phyloP scores from a whole-genome alignment of 1,284 basidiomycete genomes.

The Heterobasidion occidentale region DNA sequence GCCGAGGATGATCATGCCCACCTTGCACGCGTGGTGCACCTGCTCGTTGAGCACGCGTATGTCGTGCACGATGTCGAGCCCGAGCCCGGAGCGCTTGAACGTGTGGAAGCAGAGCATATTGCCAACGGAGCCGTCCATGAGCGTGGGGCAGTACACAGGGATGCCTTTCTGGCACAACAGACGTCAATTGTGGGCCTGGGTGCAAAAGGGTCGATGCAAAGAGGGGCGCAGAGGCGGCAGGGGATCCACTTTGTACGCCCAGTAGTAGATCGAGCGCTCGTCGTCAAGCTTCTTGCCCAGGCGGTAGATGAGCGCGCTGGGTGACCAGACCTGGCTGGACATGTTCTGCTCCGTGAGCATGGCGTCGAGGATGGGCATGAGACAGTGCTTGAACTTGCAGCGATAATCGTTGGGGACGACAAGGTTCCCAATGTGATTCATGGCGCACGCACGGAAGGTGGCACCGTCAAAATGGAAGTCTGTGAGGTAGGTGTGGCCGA shows the following conservation, averaged over 20 bases:
- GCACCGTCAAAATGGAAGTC: too few relatives aligned
- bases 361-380: too few relatives aligned
- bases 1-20: slow-evolving; percentile 97
- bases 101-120: slow-evolving; percentile 99
- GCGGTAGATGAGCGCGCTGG: too few relatives aligned
- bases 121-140: slow-evolving; percentile 96
- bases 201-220: slow-evolving; percentile 9
- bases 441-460: too few relatives aligned
- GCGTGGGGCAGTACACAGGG: slow-evolving; percentile 96
- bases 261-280: slow-evolving; percentile 97
- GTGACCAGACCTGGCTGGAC: too few relatives aligned
- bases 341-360: too few relatives aligned
- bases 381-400: too few relatives aligned
- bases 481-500: too few relatives aligned
- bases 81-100: slow-evolving; percentile 83
- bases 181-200: slow-evolving; percentile 18
- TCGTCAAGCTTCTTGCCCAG: too few relatives aligned
- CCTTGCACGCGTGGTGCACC: slow-evolving; percentile 83
- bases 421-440: too few relatives aligned
- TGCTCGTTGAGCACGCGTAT: slow-evolving; percentile 91
- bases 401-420: too few relatives aligned
- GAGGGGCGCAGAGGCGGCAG: slow-evolving; percentile 7
- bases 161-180: slow-evolving; percentile 75
- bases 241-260: slow-evolving; percentile 90
- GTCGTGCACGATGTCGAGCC: slow-evolving; percentile 93